These are phyloP conservation scores for Suillus luteus DNA, from an alignment of 768 basidiomycete species.

Conservation along the genomic window DNA sequence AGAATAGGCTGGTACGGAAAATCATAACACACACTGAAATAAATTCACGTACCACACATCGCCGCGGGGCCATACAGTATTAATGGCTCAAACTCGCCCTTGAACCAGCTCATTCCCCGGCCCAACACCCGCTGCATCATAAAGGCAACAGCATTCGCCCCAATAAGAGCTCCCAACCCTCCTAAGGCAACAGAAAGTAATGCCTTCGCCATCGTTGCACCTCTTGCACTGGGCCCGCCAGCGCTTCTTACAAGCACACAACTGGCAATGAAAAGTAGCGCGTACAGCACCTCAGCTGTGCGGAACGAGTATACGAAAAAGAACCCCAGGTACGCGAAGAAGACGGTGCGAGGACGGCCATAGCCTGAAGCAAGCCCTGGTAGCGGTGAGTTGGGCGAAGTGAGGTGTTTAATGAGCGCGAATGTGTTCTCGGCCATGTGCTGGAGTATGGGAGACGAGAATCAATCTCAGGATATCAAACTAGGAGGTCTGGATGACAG, in stretches of 20 bases:
- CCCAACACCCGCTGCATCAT: conserved; percentile 63
- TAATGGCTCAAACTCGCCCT: conserved; percentile 62
- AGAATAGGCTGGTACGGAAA: background rate
- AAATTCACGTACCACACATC: conserved; percentile 56
- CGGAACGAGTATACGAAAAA: conserved; percentile 77
- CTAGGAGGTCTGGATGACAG: conserved; percentile 1
- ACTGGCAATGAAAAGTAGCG: conserved; percentile 48
- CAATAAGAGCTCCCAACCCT: conserved; percentile 56
- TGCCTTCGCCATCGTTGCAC: conserved; percentile 38
- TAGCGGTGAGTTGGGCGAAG: conserved; percentile 69
- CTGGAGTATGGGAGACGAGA: conserved; percentile 34
- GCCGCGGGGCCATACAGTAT: conserved; percentile 76
- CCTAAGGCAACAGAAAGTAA: conserved; percentile 53
- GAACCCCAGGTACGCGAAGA: conserved; percentile 67
- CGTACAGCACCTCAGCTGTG: conserved; percentile 68
- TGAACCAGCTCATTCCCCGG: conserved; percentile 86
- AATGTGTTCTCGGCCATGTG: conserved; percentile 91
- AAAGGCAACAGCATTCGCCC: conserved; percentile 71
- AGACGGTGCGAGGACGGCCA: conserved; percentile 65
- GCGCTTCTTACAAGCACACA: conserved; percentile 43
- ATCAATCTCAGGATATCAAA: background rate
- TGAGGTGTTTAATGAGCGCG: conserved; percentile 74
- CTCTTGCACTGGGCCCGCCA: conserved; percentile 1
- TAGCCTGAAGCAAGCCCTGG: conserved; percentile 57
- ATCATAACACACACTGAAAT: background rate